A percentile compares a stretch with the other conserved stretches of the same genome.
Evolutionary conservation across 805 yeast genomes (phyloP).

Genomic region (Lachancea meyersii): DNA sequence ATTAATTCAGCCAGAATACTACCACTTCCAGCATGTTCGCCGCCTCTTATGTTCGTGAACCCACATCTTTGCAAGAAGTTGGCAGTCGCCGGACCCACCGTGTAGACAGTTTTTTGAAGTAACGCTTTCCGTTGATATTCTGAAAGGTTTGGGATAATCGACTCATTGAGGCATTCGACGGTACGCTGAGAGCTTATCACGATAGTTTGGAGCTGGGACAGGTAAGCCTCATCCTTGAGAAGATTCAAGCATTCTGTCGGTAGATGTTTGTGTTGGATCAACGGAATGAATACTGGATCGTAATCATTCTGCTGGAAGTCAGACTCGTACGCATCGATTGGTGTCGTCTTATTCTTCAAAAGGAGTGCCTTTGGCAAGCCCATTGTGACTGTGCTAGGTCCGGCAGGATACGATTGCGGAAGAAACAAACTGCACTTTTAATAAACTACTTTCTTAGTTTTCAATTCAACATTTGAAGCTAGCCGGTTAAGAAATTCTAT

Average conservation of each 20-base stretch:
- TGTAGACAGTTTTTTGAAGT: constrained; percentile 54
- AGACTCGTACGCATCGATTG: constrained; percentile 59
- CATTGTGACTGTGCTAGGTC: no score
- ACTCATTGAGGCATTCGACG: constrained; percentile 63
- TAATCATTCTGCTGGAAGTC: constrained; percentile 35
- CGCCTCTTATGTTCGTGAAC: constrained; percentile 65
- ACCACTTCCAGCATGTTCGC: constrained; percentile 77
- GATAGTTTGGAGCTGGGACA: constrained; percentile 41
- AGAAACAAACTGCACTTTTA: no score
- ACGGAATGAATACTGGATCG: constrained; percentile 58
- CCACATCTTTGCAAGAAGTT: constrained; percentile 54
- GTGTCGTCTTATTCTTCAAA: constrained; percentile 66
- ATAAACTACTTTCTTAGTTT: no score
- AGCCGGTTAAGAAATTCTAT: neutral
- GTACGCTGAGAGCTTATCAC: constrained; percentile 90
- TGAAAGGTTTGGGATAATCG: constrained; percentile 32
- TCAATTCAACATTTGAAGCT: neutral
- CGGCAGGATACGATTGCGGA: no score
- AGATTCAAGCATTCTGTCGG: constrained; percentile 39
- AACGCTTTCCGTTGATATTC: constrained; percentile 25
- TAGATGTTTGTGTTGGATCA: constrained; percentile 58
- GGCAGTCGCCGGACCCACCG: constrained; percentile 90
- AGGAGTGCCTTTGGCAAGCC: constrained; percentile 38
- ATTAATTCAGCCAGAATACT: constrained; percentile 59
- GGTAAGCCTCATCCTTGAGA: constrained; percentile 40